Evolutionary conservation across 345 rosid species (phyloP), one percentile per base, ranked within the genome.

Genomic region (Salix caprea): DNA sequence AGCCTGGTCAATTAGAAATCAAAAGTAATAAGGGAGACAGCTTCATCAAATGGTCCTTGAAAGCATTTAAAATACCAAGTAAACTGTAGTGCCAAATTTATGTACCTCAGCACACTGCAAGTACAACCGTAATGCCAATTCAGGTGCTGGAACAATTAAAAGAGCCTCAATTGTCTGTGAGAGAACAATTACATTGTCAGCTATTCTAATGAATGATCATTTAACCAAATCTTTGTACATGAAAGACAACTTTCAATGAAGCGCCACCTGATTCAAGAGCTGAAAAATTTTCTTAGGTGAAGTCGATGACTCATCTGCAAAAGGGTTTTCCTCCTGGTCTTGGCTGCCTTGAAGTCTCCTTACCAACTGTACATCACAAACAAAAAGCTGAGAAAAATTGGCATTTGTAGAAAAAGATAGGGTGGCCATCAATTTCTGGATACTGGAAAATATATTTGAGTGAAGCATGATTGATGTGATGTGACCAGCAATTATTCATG

Each of bases 71-170:
- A 18, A 66, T 30, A 28, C 56, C 5, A 74, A 75, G 42, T 18
- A 52, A 50, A 50, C 8, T 50, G 48, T 14, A 32, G 24, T 12
- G 42, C 23, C 37, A 5, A 37, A 7, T 50, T 62, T 34, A 23
- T 28, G 60, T 87, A 96, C 99, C 99, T 96, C 99, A 72, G 98
- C 99, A 85, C 99, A 96, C 82, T 94, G 93, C 87, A 96, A 86
- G 86, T 90, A 96, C 82, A 96, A 71, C 78, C 88, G 81, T 77
- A 96, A 86, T 42, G 99, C 97, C 83, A 93, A 76, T 71, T 94
- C 99, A 74, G 99, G 97, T 60, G 93, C 87, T 26, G 99, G 98
- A 78, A 91, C 88, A 81, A 69, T 86, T 64, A 83, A 89, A 61
- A 96, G 85, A 21, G 87, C 91, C 86, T 96, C 99, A 32, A 96